A percentile compares a stretch with the other conserved stretches of the same genome.
phyloP scores from a whole-genome alignment of 441 rosid genomes.

The Cnidoscolus chayamansa region DNA sequence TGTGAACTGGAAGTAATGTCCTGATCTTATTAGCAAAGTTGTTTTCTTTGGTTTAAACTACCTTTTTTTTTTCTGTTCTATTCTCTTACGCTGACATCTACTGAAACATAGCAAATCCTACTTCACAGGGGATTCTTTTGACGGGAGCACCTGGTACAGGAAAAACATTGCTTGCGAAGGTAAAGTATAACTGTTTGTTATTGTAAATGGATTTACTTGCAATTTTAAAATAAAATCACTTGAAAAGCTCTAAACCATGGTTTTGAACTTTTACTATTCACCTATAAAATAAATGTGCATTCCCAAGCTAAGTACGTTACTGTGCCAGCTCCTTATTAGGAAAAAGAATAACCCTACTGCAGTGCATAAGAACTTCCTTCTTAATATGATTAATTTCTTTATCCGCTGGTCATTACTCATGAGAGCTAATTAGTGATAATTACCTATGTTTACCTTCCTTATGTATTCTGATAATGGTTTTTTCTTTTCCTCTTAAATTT shows the following conservation, averaged over 20 bases:
- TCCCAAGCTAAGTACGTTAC: not conserved
- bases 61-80: no score
- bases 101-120: slow-evolving; percentile 6
- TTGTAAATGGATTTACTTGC: not conserved
- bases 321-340: no score
- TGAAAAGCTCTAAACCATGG: not conserved
- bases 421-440: not conserved
- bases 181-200: slow-evolving; percentile 24
- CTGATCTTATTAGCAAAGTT: not conserved
- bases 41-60: not conserved
- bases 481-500: slow-evolving; percentile 10
- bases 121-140: slow-evolving; percentile 86
- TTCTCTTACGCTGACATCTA: not conserved
- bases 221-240: not conserved
- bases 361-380: not conserved
- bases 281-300: not conserved
- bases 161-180: slow-evolving; percentile 96
- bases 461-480: slow-evolving; percentile 22
- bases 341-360: not conserved
- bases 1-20: not conserved
- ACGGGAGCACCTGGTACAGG: slow-evolving; percentile 99
- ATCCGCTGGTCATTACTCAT: not conserved
- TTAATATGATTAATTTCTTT: not conserved
- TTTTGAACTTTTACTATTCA: not conserved
- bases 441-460: not conserved